Evolutionary conservation across 1,284 basidiomycete genomes (phyloP), one percentile per base, ranked within the genome.

Genomic region (Malassezia nana): DNA sequence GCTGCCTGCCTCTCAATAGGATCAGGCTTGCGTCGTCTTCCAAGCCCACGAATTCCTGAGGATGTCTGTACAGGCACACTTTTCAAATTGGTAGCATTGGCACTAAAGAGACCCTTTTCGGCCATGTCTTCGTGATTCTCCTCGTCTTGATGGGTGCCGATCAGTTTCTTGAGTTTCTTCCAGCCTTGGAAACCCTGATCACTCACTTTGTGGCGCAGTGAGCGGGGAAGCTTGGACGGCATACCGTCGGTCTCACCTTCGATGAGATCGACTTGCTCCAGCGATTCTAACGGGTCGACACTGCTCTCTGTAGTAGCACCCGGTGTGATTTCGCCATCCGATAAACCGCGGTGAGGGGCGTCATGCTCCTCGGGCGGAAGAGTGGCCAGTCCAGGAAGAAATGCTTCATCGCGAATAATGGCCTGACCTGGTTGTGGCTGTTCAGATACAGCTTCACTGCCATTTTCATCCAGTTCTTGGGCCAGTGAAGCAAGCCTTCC

Each of bases 161-260:
- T 58, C n/a, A 70, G 29, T 18, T 57, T 43, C 4, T 69, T 63
- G 6, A 73, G 52, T 56, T 63, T 64, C 4, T 59, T 56, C 70
- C 70, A 73, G 9, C 70, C 67, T 20, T 16, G 57, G 63, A 52
- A 58, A 20, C 35, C 32, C 40, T 56, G 63, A 33, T 61, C 47
- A 52, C 53, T 6, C 55, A 28, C 28, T 25, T 55, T 33, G 7
- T 42, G 25, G 9, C 49, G 46, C 30, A 43, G 20, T 1, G 47
- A 50, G 6, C 41, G 44, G 7, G 43, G 44, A 25, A 33, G 59
- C n/a, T 30, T 30, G 6, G 53, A 25, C 0, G 71, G 71, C 69
- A 74, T 69, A 18, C 71, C 71, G 31, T 74, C 71, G 5, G 60
- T 64, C 52, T 74, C 71, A 26, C 71, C 71, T 9, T 66, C 59